Conservation (phyloP, 345 rosid genomes). For the Jatropha curcas region DNA sequence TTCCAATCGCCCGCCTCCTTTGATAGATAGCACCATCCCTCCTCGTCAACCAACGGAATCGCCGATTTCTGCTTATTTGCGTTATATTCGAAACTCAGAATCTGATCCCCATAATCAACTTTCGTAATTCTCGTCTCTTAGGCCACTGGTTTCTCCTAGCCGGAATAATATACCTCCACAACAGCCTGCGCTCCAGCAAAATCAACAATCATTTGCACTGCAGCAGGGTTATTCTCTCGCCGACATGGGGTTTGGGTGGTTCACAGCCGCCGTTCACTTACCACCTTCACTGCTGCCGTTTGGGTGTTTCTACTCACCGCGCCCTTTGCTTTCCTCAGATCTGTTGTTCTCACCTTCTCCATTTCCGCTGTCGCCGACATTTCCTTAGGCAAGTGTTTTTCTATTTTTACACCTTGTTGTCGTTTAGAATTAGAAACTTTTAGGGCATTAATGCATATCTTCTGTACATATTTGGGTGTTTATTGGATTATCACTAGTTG, state of each 20-base stretch:
- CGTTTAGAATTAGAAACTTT: neutral
- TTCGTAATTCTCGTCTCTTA: constrained; percentile 62
- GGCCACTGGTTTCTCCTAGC: constrained; percentile 65
- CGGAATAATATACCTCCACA: constrained; percentile 44
- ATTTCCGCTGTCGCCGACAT: constrained; percentile 68
- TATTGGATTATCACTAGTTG: constrained; percentile 5
- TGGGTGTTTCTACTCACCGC: constrained; percentile 81
- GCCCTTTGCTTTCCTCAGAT: constrained; percentile 62
- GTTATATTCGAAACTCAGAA: constrained; percentile 61
- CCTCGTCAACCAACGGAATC: constrained; percentile 50
- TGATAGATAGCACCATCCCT: constrained; percentile 27
- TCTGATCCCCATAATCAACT: constrained; percentile 40
- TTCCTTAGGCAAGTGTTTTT: constrained; percentile 39
- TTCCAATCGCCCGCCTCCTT: no score
- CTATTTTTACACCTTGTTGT: neutral
- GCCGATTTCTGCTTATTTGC: constrained; percentile 73
- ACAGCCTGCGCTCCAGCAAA: constrained; percentile 22
- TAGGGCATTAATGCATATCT: constrained; percentile 9
- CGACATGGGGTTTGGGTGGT: constrained; percentile 9
- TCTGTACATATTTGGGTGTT: constrained; percentile 10
- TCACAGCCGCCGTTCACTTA: constrained; percentile 40
- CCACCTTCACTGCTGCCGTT: constrained; percentile 52
- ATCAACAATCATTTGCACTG: constrained; percentile 27
- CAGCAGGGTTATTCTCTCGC: constrained; percentile 17
- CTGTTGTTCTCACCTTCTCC: constrained; percentile 61